phyloP scores from a whole-genome alignment of 768 basidiomycete genomes.

The Suillus bovinus region DNA sequence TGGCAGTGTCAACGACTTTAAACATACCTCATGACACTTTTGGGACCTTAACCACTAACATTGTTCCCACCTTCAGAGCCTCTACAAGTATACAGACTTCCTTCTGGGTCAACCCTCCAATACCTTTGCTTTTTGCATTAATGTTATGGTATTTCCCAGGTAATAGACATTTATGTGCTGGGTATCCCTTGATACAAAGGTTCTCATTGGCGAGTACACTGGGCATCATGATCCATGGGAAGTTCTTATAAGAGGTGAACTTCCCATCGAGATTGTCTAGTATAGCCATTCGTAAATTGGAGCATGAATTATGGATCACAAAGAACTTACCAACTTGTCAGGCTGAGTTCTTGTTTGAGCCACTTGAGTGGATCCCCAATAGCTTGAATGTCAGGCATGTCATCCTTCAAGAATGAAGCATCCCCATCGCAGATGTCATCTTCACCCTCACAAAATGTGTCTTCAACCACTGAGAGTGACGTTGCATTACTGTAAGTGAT shows the following conservation, averaged over 20 bases:
- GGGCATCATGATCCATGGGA: background rate
- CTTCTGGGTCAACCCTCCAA: background rate
- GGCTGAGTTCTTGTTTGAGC: background rate
- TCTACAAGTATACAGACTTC: background rate
- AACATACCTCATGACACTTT: background rate
- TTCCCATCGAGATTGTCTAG: background rate
- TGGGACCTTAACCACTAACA: background rate
- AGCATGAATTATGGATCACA: no score
- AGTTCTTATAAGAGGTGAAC: background rate
- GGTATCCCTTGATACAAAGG: background rate
- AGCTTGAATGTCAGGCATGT: background rate
- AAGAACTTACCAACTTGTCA: background rate
- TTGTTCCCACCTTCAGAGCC: background rate
- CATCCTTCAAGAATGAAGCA: background rate
- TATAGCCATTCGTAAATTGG: background rate
- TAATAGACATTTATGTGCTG: background rate
- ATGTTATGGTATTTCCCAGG: background rate
- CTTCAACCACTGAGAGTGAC: background rate
- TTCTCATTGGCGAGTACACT: background rate
- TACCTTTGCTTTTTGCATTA: background rate
- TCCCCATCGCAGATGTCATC: background rate
- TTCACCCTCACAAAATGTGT: background rate
- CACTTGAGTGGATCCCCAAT: background rate
- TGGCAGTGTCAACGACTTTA: background rate
- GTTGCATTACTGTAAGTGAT: background rate